Evolutionary conservation across 140 eudicot species (phyloP).

Genomic region (Erigeron philadelphicus): DNA sequence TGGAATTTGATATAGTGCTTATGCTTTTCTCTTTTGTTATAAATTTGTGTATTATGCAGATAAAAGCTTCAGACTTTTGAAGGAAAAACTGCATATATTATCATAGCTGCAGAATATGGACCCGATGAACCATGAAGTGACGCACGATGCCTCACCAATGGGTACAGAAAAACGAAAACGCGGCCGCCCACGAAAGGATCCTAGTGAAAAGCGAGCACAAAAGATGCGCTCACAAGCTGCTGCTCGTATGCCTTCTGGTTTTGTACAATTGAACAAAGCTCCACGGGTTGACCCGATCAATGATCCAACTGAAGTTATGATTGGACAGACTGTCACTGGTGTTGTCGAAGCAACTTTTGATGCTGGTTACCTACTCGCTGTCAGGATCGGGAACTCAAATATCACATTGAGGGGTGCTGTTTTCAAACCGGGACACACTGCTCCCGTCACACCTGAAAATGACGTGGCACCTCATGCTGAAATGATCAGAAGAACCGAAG

Average conservation of each 20-base stretch:
- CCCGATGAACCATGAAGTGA: constrained; percentile 39
- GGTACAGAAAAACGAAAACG: constrained; percentile 60
- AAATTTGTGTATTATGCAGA: constrained; percentile 19
- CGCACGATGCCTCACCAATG: constrained; percentile 30
- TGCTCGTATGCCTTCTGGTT: constrained; percentile 49
- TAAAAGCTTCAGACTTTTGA: constrained; percentile 5
- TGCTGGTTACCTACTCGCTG: constrained; percentile 77
- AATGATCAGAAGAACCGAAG: constrained; percentile 58
- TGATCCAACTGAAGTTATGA: constrained; percentile 40
- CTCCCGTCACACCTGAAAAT: constrained; percentile 72
- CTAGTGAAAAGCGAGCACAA: constrained; percentile 36
- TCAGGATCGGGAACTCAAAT: constrained; percentile 75
- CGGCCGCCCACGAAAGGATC: constrained; percentile 86
- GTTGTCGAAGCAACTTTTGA: constrained; percentile 77
- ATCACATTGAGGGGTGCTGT: constrained; percentile 72
- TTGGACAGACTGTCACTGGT: constrained; percentile 75
- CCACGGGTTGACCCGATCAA: constrained; percentile 34
- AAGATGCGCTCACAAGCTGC: constrained; percentile 32
- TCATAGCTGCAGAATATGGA: constrained; percentile 39
- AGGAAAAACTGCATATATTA: neutral
- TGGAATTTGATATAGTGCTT: neutral
- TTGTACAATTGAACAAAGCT: constrained; percentile 30
- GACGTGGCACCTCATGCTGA: constrained; percentile 80
- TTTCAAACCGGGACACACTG: constrained; percentile 81
- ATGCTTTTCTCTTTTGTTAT: neutral